Conservation (phyloP, 441 rosid genomes). For the Erodium moschatum region DNA sequence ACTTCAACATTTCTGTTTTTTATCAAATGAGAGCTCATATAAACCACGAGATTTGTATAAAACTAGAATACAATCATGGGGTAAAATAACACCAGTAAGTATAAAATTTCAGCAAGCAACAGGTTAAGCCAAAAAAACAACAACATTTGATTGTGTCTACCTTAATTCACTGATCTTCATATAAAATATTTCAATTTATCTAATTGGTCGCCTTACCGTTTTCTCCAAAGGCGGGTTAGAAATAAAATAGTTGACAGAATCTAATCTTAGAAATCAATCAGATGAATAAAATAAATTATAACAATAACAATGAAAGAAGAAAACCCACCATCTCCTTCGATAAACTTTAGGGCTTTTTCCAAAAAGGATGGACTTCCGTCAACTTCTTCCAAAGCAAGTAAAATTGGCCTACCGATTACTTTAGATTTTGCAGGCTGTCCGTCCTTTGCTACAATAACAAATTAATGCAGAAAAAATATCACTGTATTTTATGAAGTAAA, state of each 20-base stretch:
- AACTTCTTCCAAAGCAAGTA: conserved; percentile 92
- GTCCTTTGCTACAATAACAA: conserved; percentile 42
- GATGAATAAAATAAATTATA: background rate
- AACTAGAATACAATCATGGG: conserved; percentile 4
- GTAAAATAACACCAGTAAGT: background rate
- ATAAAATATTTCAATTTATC: background rate
- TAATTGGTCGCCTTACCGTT: background rate
- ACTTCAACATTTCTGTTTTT: background rate
- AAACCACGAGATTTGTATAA: background rate
- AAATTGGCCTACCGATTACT: conserved; percentile 71
- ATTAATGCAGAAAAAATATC: conserved; percentile 22
- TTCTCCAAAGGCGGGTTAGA: background rate
- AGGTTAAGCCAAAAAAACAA: conserved; percentile 4
- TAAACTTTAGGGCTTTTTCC: conserved; percentile 88
- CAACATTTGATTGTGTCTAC: background rate
- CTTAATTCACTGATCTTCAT: background rate
- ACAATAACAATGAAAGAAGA: conserved; percentile 5
- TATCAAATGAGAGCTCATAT: background rate
- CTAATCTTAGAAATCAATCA: background rate
- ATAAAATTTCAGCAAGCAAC: conserved; percentile 14
- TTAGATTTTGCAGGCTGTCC: conserved; percentile 46
- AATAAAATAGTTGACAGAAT: background rate
- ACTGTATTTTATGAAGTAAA: background rate
- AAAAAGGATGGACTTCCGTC: conserved; percentile 97
- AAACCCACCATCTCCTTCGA: conserved; percentile 81